Conservation (phyloP, 2,329 filamentous ascomycete genomes). For the Ophiostoma fasciatum region DNA sequence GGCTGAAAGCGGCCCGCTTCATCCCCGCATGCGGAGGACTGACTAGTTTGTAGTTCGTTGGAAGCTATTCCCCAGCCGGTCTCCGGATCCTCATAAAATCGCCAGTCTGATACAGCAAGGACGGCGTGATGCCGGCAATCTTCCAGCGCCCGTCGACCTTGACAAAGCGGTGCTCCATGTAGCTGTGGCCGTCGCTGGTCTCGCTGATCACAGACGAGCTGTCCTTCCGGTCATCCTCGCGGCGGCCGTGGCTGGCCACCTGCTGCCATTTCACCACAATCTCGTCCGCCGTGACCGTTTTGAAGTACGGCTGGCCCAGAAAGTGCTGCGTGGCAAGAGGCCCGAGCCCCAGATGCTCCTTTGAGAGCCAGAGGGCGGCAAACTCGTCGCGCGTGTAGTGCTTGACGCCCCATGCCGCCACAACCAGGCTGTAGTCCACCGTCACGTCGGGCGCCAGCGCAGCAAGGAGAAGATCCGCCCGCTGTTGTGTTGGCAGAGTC, state of each 20-base stretch:
- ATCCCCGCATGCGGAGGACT: too few relatives aligned
- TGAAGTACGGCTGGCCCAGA: background rate
- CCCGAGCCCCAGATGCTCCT: background rate
- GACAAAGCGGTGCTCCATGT: background rate
- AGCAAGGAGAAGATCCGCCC: background rate
- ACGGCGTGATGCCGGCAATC: conserved; percentile 1
- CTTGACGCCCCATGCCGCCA: background rate
- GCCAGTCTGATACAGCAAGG: background rate
- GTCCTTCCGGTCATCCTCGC: background rate
- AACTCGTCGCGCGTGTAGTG: background rate
- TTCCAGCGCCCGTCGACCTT: background rate
- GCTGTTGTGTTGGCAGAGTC: background rate
- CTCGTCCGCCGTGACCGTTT: background rate
- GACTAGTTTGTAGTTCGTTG: too few relatives aligned
- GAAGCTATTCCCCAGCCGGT: background rate
- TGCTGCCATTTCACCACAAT: background rate
- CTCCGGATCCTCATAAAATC: background rate
- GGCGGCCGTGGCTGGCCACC: background rate
- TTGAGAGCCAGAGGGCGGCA: background rate
- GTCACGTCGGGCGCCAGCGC: background rate
- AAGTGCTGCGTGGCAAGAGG: background rate
- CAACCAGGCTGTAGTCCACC: background rate
- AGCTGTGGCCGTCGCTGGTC: background rate
- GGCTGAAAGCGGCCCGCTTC: too few relatives aligned
- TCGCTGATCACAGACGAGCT: background rate